These are phyloP conservation scores for Penicillium psychrofluorescens DNA, from an alignment of 495 filamentous ascomycete genomes.

Conservation along the genomic window DNA sequence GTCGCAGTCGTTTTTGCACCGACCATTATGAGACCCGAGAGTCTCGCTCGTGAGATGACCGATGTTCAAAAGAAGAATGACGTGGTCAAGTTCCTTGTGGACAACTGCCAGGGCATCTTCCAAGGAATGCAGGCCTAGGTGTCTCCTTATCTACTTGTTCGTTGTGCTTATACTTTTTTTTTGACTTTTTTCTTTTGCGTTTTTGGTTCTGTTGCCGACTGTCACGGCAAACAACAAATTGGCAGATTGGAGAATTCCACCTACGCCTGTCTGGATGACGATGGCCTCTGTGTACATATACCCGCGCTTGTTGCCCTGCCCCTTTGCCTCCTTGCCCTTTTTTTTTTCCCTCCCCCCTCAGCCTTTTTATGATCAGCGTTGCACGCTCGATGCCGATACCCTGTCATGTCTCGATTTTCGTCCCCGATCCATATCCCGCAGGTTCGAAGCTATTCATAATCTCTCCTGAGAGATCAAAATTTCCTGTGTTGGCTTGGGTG, in stretches of 20 bases:
- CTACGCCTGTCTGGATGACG: neutral
- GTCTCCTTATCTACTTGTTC: neutral
- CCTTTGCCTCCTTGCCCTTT: constrained; percentile 3
- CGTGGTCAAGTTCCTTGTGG: constrained; percentile 83
- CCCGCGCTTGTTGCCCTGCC: constrained; percentile 6
- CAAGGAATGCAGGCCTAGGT: constrained; percentile 32
- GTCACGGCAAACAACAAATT: neutral
- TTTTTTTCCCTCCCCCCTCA: neutral
- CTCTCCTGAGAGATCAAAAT: constrained; percentile 4
- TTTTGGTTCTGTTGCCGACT: constrained; percentile 1
- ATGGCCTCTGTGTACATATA: constrained; percentile 14
- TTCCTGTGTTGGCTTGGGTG: constrained; percentile 2
- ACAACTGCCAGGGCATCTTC: constrained; percentile 77
- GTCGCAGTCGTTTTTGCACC: constrained; percentile 96
- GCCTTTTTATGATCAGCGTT: constrained; percentile 19
- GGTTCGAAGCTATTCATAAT: constrained; percentile 14
- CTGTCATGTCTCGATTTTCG: constrained; percentile 8
- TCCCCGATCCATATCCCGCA: constrained; percentile 16
- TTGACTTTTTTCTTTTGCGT: constrained; percentile 32
- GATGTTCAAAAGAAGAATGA: constrained; percentile 90
- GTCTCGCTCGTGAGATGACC: constrained; percentile 86
- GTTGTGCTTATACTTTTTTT: neutral
- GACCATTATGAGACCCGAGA: constrained; percentile 88
- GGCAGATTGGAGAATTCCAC: too few relatives aligned
- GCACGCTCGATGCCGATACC: constrained; percentile 22